phyloP scores from a whole-genome alignment of 2,329 filamentous ascomycete genomes.

The Pseudocercospora macadamiae region DNA sequence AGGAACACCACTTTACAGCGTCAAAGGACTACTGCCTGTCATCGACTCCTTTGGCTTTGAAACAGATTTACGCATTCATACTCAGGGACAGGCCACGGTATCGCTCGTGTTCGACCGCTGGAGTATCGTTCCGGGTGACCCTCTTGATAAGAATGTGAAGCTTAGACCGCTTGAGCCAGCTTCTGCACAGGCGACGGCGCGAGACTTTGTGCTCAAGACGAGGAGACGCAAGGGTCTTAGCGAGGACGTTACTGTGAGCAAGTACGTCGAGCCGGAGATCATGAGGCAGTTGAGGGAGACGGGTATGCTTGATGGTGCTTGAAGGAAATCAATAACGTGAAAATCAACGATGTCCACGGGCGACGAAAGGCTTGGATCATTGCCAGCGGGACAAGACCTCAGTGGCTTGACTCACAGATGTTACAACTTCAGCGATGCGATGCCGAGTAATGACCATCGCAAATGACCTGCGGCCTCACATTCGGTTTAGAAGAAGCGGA shows the following conservation, averaged over 20 bases:
- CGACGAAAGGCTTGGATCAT: no score
- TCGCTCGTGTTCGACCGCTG: conserved; percentile 94
- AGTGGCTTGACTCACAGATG: no score
- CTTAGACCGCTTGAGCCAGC: conserved; percentile 85
- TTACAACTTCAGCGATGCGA: no score
- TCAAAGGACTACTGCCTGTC: conserved; percentile 88
- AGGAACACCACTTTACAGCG: conserved; percentile 89
- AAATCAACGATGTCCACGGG: background rate
- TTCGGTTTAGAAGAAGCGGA: no score
- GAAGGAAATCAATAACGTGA: background rate
- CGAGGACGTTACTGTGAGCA: conserved; percentile 93
- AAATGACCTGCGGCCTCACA: no score
- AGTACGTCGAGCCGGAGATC: conserved; percentile 93
- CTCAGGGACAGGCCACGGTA: conserved; percentile 87
- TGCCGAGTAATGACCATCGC: no score
- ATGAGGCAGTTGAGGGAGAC: conserved; percentile 87
- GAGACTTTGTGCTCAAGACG: conserved; percentile 97
- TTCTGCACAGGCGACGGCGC: conserved; percentile 81
- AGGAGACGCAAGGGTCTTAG: conserved; percentile 88
- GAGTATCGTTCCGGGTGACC: conserved; percentile 94
- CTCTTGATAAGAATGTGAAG: conserved; percentile 83
- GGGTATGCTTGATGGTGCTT: conserved; percentile 64
- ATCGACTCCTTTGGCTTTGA: conserved; percentile 98
- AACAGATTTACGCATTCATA: conserved; percentile 94
- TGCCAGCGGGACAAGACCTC: no score